phyloP scores from a whole-genome alignment of 2,329 filamentous ascomycete genomes.

The Dothideomycetes sp. region DNA sequence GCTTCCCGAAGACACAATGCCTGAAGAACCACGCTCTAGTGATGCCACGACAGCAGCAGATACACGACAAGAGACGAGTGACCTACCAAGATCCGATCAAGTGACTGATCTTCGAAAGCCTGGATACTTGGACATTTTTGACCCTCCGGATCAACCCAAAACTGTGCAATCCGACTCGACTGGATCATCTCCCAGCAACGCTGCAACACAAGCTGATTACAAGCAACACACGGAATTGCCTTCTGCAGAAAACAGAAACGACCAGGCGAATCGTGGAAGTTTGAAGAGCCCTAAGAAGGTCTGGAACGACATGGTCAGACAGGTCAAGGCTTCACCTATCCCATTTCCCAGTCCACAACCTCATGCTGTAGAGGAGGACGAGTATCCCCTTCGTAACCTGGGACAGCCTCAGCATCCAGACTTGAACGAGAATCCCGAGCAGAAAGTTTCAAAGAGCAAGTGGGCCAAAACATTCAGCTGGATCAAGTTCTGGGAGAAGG shows the following conservation, averaged over 20 bases:
- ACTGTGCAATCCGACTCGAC: neutral
- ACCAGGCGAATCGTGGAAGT: no score
- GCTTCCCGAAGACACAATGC: no score
- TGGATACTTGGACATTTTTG: slow-evolving; percentile 6
- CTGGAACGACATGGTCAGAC: slow-evolving; percentile 19
- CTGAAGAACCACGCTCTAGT: no score
- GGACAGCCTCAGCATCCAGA: slow-evolving; percentile 9
- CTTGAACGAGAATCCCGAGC: slow-evolving; percentile 12
- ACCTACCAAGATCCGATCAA: no score
- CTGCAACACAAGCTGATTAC: neutral
- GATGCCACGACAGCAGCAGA: no score
- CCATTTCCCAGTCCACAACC: slow-evolving; percentile 39
- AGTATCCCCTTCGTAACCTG: slow-evolving; percentile 19
- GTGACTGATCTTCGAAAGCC: slow-evolving; percentile 3
- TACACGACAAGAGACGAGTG: no score
- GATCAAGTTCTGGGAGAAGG: slow-evolving; percentile 25
- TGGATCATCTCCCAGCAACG: slow-evolving; percentile 1
- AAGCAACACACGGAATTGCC: no score
- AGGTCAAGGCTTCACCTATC: slow-evolving; percentile 18
- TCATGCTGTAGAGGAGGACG: slow-evolving; percentile 26
- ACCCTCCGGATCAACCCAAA: neutral
- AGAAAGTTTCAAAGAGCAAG: slow-evolving; percentile 20
- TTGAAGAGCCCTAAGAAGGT: slow-evolving; percentile 15
- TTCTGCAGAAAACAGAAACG: no score
- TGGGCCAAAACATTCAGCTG: slow-evolving; percentile 20